Conservation (phyloP, 306 rosid genomes). For the Vicia faba region DNA sequence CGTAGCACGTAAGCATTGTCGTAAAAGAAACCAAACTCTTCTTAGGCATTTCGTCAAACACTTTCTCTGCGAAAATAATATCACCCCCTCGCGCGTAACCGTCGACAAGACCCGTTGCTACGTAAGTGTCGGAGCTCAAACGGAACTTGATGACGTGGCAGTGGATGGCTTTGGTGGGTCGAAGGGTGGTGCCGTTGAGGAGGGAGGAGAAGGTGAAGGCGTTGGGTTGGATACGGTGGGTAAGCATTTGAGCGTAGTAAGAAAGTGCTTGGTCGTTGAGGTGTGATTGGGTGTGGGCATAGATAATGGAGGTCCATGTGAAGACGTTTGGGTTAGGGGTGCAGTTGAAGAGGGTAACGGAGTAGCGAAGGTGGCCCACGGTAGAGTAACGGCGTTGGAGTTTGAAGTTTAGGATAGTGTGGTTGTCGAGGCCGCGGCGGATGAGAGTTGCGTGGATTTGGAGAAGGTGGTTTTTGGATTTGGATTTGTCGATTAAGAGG, state of each 20-base stretch:
- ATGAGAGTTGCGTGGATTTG: constrained; percentile 70
- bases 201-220: constrained; percentile 70
- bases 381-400: constrained; percentile 85
- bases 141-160: constrained; percentile 58
- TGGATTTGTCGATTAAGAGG: constrained; percentile 27
- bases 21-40: constrained; percentile 66
- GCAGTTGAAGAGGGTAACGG: constrained; percentile 60
- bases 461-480: constrained; percentile 55
- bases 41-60: constrained; percentile 73
- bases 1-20: constrained; percentile 67
- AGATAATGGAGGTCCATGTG: constrained; percentile 66
- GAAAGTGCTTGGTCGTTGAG: constrained; percentile 52
- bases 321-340: constrained; percentile 57
- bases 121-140: constrained; percentile 52
- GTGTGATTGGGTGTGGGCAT: constrained; percentile 55
- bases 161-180: constrained; percentile 50
- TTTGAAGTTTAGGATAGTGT: constrained; percentile 75
- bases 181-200: constrained; percentile 46
- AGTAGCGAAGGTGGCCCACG: constrained; percentile 65
- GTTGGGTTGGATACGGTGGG: constrained; percentile 57
- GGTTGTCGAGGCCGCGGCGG: constrained; percentile 56
- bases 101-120: constrained; percentile 62
- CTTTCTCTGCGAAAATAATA: constrained; percentile 47
- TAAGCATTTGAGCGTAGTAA: constrained; percentile 61
- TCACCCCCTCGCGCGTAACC: constrained; percentile 71